A percentile compares a stretch with the other conserved stretches of the same genome.
Conservation (phyloP, 2,329 filamentous ascomycete species). For the Calonectria henricotiae region DNA sequence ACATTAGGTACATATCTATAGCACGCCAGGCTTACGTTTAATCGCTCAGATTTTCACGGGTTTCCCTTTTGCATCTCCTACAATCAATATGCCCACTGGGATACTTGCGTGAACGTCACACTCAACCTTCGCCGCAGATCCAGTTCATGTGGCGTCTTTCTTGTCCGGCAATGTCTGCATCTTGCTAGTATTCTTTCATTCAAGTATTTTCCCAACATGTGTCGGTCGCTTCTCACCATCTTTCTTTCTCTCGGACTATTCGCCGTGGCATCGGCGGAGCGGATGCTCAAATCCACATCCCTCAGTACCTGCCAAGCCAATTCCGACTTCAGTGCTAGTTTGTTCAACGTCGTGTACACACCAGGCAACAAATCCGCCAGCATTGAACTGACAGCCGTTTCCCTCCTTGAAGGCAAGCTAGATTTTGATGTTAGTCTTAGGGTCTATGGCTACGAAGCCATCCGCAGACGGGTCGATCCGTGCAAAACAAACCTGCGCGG, state of each 20-base stretch:
- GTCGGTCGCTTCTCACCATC: constrained; percentile 1
- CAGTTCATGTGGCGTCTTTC: background rate
- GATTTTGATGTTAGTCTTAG: constrained; percentile 82
- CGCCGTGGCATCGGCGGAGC: constrained; percentile 66
- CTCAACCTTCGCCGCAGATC: background rate
- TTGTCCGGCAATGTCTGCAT: background rate
- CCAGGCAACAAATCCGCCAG: constrained; percentile 80
- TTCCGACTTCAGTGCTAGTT: constrained; percentile 87
- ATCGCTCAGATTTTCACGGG: too few relatives aligned
- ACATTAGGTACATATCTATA: too few relatives aligned
- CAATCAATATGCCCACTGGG: background rate
- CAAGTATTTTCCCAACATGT: background rate
- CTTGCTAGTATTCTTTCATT: too few relatives aligned
- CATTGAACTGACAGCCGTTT: constrained; percentile 85
- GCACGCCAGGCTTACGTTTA: background rate
- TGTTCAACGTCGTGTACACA: constrained; percentile 89
- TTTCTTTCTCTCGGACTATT: constrained; percentile 39
- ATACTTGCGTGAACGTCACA: background rate
- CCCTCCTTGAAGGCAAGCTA: constrained; percentile 85
- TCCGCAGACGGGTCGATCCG: constrained; percentile 80
- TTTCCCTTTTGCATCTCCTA: background rate
- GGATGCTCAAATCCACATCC: constrained; percentile 84
- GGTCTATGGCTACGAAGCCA: constrained; percentile 85
- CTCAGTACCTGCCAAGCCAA: constrained; percentile 88
- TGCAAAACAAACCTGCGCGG: constrained; percentile 80